phyloP scores from a whole-genome alignment of 2,329 filamentous ascomycete genomes.

The Magnaporthiopsis incrustans region DNA sequence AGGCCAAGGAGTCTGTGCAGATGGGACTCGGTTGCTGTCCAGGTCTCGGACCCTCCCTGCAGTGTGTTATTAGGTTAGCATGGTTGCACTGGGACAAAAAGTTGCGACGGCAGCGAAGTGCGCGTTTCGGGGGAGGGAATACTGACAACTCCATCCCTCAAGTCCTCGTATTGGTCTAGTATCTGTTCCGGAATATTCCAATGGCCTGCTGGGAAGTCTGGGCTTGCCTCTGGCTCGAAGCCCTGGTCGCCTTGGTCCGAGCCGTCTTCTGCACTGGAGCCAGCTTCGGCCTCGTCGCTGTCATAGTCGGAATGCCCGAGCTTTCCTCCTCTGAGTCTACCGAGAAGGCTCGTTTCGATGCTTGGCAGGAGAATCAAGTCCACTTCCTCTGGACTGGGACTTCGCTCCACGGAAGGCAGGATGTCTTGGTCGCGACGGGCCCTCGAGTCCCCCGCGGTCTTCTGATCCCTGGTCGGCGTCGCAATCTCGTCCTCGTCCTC shows the following conservation, averaged over 20 bases:
- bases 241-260: not conserved
- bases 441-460: not conserved
- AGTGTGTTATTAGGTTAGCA: too few species aligned
- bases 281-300: not conserved
- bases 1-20: slow-evolving; percentile 26
- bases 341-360: slow-evolving; percentile 1
- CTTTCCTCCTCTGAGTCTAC: not conserved
- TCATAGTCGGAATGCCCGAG: not conserved
- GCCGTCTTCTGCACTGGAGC: too few species aligned
- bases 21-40: slow-evolving; percentile 23
- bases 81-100: too few species aligned
- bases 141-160: not conserved
- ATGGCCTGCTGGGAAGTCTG: not conserved
- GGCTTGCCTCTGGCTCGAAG: not conserved
- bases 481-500: not conserved
- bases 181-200: slow-evolving; percentile 2
- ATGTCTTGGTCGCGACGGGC: not conserved
- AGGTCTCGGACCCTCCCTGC: slow-evolving; percentile 14
- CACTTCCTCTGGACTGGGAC: not conserved
- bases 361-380: not conserved
- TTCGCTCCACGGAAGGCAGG: slow-evolving; percentile 2
- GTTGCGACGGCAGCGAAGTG: too few species aligned
- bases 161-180: not conserved
- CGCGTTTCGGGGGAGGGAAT: too few species aligned
- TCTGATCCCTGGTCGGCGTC: not conserved